A percentile compares a stretch with the other conserved stretches of the same genome.
Conservation (phyloP, 306 rosid genomes). For the Cajanus cajan region DNA sequence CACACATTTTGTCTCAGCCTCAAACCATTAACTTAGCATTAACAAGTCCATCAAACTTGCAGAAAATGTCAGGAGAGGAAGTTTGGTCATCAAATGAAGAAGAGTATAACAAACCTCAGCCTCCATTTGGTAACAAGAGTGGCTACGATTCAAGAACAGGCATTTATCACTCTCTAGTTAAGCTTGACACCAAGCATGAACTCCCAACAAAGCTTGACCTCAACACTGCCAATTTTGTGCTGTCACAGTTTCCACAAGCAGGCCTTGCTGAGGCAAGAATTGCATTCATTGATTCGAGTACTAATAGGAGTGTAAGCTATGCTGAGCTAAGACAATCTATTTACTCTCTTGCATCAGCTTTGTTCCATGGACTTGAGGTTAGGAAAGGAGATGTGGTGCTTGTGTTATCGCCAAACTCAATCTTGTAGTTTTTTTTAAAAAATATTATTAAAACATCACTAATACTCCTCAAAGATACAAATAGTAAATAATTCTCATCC, state of each 20-base stretch:
- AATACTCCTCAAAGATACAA: too few species aligned
- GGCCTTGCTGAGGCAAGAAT: conserved; percentile 51
- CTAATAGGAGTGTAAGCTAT: conserved; percentile 48
- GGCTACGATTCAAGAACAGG: conserved; percentile 62
- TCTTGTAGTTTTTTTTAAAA: too few species aligned
- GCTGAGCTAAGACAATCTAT: conserved; percentile 56
- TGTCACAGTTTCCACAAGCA: conserved; percentile 66
- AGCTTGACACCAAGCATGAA: conserved; percentile 35
- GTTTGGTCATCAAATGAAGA: conserved; percentile 39
- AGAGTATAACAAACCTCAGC: conserved; percentile 8
- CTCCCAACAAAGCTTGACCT: conserved; percentile 53
- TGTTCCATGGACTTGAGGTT: conserved; percentile 64
- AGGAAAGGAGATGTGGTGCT: conserved; percentile 78
- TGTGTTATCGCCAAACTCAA: conserved; percentile 65
- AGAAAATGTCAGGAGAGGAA: conserved; percentile 50
- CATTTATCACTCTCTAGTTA: conserved; percentile 53
- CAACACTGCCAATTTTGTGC: conserved; percentile 57
- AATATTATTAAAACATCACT: too few species aligned
- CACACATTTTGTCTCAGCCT: conserved; percentile 12
- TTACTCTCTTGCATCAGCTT: conserved; percentile 63
- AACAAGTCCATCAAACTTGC: background rate
- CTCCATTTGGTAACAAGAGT: conserved; percentile 17
- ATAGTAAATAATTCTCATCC: too few species aligned
- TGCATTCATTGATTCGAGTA: conserved; percentile 65
- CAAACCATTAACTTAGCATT: background rate